Conservation (phyloP, 345 rosid genomes). For the Salix purpurea region DNA sequence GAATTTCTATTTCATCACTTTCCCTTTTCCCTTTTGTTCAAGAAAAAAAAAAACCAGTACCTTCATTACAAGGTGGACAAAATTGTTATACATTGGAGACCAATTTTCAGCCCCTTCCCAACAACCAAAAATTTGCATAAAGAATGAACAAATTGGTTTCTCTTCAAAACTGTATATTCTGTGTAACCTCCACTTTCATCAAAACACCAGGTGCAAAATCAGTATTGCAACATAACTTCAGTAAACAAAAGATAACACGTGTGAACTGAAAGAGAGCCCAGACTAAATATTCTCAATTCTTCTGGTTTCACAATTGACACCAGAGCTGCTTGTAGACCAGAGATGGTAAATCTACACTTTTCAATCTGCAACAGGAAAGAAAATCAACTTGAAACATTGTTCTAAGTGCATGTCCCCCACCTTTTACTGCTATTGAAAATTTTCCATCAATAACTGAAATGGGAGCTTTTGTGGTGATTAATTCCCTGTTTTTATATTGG, state of each 20-base stretch:
- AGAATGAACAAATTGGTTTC: slow-evolving; percentile 22
- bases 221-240: neutral
- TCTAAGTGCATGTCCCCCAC: neutral
- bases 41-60: neutral
- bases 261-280: neutral
- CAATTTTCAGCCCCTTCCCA: slow-evolving; percentile 3
- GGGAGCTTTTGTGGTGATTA: neutral
- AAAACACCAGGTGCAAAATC: slow-evolving; percentile 8
- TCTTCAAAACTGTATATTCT: neutral
- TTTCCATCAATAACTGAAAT: neutral
- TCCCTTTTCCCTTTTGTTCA: neutral
- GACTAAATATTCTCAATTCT: neutral
- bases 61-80: slow-evolving; percentile 2
- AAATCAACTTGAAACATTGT: neutral
- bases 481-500: neutral
- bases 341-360: neutral
- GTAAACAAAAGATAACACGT: neutral
- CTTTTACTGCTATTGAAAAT: neutral
- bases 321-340: neutral
- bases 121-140: slow-evolving; percentile 6
- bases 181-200: slow-evolving; percentile 1
- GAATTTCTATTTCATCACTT: neutral
- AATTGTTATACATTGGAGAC: slow-evolving; percentile 12
- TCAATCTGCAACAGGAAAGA: neutral
- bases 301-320: neutral